Percentiles rank a stretch among this genome's conserved stretches.
Conservation (phyloP, 805 yeast genomes). For the Blastobotrys mokoenaii region DNA sequence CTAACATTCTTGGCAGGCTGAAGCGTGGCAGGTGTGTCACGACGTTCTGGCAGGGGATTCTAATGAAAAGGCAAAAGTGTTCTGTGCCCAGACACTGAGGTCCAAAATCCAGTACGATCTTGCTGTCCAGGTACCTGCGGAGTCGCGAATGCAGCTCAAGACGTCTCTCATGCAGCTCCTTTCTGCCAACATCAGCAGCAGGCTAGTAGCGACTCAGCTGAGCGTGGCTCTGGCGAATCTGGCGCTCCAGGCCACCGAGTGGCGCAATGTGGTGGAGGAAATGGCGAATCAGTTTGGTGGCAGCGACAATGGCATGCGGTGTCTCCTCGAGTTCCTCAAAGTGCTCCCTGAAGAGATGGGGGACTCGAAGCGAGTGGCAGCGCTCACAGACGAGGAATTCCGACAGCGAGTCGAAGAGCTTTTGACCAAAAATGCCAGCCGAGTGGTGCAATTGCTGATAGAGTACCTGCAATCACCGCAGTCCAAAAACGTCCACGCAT, state of each 20-base stretch:
- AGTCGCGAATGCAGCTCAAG: conserved; percentile 53
- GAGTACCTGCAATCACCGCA: conserved; percentile 36
- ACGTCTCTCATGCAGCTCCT: conserved; percentile 55
- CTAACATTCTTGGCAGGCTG: conserved; percentile 19
- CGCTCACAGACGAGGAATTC: conserved; percentile 77
- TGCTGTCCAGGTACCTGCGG: conserved; percentile 54
- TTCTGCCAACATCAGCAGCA: conserved; percentile 32
- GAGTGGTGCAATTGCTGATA: conserved; percentile 56
- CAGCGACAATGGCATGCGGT: conserved; percentile 29
- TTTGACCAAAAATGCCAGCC: conserved; percentile 57
- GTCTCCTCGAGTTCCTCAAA: conserved; percentile 69
- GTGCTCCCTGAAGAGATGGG: conserved; percentile 87
- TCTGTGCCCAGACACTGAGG: conserved; percentile 86
- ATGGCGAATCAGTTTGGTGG: conserved; percentile 35
- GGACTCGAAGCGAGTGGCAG: conserved; percentile 59
- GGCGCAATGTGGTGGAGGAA: conserved; percentile 67
- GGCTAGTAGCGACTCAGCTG: conserved; percentile 71
- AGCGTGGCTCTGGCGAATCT: conserved; percentile 75
- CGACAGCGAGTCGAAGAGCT: conserved; percentile 53
- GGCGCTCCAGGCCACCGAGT: conserved; percentile 64
- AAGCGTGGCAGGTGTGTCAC: conserved; percentile 70
- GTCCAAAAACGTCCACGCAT: conserved; percentile 29
- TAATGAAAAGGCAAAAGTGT: conserved; percentile 52
- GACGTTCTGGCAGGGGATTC: conserved; percentile 37
- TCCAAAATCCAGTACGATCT: conserved; percentile 74